Base-by-base conservation (phyloP, 208 protist species). In the Eutreptiella sp. region DNA sequence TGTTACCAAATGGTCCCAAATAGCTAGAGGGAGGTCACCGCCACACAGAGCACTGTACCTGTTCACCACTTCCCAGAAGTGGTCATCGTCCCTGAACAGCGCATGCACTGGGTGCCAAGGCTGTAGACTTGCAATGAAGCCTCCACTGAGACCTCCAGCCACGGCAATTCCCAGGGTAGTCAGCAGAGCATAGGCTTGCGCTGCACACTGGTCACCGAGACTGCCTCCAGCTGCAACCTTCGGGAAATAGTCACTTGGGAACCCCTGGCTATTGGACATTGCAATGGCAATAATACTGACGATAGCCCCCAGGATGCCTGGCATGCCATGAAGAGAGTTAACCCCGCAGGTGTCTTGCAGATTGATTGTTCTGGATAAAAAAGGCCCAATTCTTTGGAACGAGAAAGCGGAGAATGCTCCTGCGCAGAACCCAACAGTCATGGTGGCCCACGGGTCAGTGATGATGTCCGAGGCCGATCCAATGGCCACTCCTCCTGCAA, bases 401-500 rank as follows among this genome's bases (percentile, higher is more conserved):
- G 79, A 79, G 4, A 80, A 27, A 14, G 59, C 39, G 27, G 28
- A 65, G 19, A 88, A 32, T 2, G 21, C 7, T 29, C 83, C 83
- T 3, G 70, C 65, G 35, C 76, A 21, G 26, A 76, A 38, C 53
- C 83, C 83, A 48, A 83, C 63, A 14, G 48, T 19, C 7, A 87
- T 48, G 11, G 81, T 79, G 34, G 41, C 65, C 26, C 16, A 63
- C 24, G 80, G 70, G 14, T 32, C 16, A 24, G 85, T 68, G 4
- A 69, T 33, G 1, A 87, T n/a, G 53, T 86, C 50, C 5, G 75
- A 66, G 16, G 32, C 21, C 7, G 66, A 39, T 31, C 83, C 83
- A 26, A 89, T 52, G 19, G 84, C 77, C 2, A 89, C 83, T 64
- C 83, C 83, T 41, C 83, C 83, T 4, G 83, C 82, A 4, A 89